Conservation (phyloP, 345 rosid genomes). For the Eucalyptus globulus region DNA sequence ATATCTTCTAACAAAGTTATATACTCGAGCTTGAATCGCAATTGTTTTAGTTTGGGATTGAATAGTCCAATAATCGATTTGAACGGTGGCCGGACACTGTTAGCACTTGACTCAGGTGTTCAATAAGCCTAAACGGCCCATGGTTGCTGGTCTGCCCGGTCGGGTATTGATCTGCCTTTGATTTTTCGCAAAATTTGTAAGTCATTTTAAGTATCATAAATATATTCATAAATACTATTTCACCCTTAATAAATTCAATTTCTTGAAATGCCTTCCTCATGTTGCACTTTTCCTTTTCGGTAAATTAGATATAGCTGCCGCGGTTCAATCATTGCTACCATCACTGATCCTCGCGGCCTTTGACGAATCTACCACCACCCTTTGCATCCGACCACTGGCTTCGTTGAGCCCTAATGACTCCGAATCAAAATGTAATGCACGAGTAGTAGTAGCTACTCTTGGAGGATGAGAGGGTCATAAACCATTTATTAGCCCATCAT, state of each 20-base stretch:
- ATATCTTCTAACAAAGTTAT: too few species aligned
- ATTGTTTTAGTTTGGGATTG: not conserved
- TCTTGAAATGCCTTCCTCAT: not conserved
- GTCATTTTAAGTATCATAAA: not conserved
- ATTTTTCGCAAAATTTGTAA: too few species aligned
- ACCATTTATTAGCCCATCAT: not conserved
- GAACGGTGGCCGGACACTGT: not conserved
- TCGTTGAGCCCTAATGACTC: too few species aligned
- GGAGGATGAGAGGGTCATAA: not conserved
- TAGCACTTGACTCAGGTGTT: not conserved
- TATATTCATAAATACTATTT: not conserved
- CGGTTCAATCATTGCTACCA: accelerated
- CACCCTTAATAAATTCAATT: not conserved
- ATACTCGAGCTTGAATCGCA: not conserved
- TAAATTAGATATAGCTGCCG: not conserved
- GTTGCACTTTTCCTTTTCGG: not conserved
- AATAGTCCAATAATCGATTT: not conserved
- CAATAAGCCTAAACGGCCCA: not conserved
- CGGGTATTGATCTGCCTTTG: not conserved
- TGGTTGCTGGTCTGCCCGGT: not conserved
- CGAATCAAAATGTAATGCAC: too few species aligned
- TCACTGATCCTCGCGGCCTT: not conserved
- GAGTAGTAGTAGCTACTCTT: too few species aligned
- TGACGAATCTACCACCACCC: too few species aligned
- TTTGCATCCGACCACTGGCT: accelerated